Base-by-base conservation (phyloP, 176 grass and related monocot species). In the Eragrostis curvula region DNA sequence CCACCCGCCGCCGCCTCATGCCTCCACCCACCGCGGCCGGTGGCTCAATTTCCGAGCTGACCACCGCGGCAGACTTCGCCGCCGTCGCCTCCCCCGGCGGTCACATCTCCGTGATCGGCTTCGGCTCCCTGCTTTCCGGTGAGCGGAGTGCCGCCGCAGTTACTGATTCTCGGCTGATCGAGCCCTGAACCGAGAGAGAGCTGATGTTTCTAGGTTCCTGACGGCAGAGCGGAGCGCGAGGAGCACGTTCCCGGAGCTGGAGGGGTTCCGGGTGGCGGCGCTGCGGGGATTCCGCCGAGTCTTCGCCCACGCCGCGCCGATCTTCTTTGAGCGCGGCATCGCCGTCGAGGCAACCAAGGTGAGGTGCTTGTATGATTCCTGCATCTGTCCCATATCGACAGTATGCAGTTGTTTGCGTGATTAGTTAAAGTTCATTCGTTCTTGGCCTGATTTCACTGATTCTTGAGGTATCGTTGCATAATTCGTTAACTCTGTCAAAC, bases 61-160 rank as follows among this genome's bases (percentile, higher is more conserved):
- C 60, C 20, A 83, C 72, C 5, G 71, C 60, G 25, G 46, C 61
- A 1, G 87, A 95, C 47, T 98, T 98, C 75, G 73, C 79, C 24
- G 47, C 63, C 68, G 18, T 95, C 57, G 73, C 87, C 12, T 76
- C 71, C 57, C 27, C 87, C 18, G 69, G 85, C 12, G 88, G 93
- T 4, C 81, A 71, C 57, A 27, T 96, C 53, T 99, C 96, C 79
- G 74, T 99, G 42, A 32, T 90, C 53, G 91, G 96, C 77, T 99
- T 99, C 52, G 96, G 96, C 1, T 99, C 96, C 28, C 96, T 98
- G 51, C 96, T 98, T 69, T 98, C 96, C 57, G 87, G 91, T 99
- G 63, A 90, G 41, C 12, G 9, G 56, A 18, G 43, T 56, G 5
- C 32, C 40, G 13, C 78, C 20, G 8, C 25, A 16, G 27, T 40